These are phyloP conservation scores for Didymella glomerata DNA, from an alignment of 2,329 filamentous ascomycete species.

Conservation along the genomic window DNA sequence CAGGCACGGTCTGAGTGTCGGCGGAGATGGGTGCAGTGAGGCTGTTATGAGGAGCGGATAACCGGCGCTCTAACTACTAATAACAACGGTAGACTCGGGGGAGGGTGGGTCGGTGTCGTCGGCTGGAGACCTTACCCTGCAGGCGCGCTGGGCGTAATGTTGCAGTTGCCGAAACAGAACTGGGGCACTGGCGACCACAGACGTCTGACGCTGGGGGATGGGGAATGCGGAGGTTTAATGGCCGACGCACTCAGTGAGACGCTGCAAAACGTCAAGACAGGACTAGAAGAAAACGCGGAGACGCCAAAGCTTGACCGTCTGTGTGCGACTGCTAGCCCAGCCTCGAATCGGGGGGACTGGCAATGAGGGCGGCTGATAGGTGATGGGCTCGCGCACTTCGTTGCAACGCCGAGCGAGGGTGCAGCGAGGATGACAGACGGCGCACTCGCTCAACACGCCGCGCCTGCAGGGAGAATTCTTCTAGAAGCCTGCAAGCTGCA, in stretches of 20 bases:
- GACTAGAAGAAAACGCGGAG: conserved; percentile 42
- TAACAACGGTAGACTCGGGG: conserved; percentile 13
- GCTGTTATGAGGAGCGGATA: conserved; percentile 28
- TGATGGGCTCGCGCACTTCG: conserved; percentile 15
- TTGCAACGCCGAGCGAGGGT: conserved; percentile 21
- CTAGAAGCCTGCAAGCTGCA: conserved; percentile 27
- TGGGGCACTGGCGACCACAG: conserved; percentile 15
- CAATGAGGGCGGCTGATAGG: conserved; percentile 5
- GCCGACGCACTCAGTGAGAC: conserved; percentile 22
- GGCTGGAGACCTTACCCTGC: conserved; percentile 14
- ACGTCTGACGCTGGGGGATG: conserved; percentile 14
- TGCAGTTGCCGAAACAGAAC: conserved; percentile 19
- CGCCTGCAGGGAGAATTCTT: conserved; percentile 27
- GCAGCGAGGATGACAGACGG: conserved; percentile 2
- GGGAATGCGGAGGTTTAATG: conserved; percentile 20
- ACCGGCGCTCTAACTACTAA: conserved; percentile 15
- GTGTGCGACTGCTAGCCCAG: conserved; percentile 11
- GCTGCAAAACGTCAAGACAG: conserved; percentile 21
- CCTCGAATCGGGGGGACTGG: conserved; percentile 20
- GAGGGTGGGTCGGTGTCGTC: conserved; percentile 23
- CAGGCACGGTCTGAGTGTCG: conserved; percentile 23
- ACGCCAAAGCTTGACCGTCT: conserved; percentile 26
- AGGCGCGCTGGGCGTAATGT: conserved; percentile 14
- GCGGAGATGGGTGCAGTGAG: conserved; percentile 32
- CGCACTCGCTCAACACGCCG: conserved; percentile 19